Conservation (phyloP, 2,329 filamentous ascomycete genomes). For the Diaporthe citrichinensis region DNA sequence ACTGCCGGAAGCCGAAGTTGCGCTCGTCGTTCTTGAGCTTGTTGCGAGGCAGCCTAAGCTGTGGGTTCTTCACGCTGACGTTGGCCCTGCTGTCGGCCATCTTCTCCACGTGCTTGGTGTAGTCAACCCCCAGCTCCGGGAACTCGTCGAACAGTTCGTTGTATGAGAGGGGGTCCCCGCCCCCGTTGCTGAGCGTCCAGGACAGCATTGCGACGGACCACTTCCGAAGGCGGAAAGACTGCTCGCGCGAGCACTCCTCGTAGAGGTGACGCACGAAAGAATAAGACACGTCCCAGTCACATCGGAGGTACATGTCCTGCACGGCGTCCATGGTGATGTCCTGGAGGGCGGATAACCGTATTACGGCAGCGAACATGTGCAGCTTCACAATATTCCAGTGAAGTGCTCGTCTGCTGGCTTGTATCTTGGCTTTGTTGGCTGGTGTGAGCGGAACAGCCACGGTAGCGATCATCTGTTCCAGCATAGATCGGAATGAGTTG, state of each 20-base stretch:
- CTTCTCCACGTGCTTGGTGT: constrained; percentile 65
- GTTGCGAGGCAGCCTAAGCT: constrained; percentile 71
- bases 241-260: constrained; percentile 63
- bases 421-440: constrained; percentile 45
- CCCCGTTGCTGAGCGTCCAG: constrained; percentile 61
- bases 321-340: constrained; percentile 71
- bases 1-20: constrained; percentile 72
- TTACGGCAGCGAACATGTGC: constrained; percentile 69
- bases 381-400: constrained; percentile 71
- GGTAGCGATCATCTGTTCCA: constrained; percentile 57
- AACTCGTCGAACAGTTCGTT: constrained; percentile 50
- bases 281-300: constrained; percentile 71
- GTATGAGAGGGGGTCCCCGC: constrained; percentile 47
- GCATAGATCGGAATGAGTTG: constrained; percentile 56
- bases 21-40: constrained; percentile 69
- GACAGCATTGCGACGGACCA: constrained; percentile 74
- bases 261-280: constrained; percentile 67
- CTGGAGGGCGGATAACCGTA: constrained; percentile 65
- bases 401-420: constrained; percentile 54
- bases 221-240: constrained; percentile 67
- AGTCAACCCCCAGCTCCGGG: constrained; percentile 65
- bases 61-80: constrained; percentile 71
- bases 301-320: constrained; percentile 71
- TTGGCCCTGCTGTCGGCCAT: constrained; percentile 66
- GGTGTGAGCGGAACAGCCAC: constrained; percentile 43